Evolutionary conservation across 2,329 filamentous ascomycete species (phyloP).

Genomic region (Aquanectria penicillioides): DNA sequence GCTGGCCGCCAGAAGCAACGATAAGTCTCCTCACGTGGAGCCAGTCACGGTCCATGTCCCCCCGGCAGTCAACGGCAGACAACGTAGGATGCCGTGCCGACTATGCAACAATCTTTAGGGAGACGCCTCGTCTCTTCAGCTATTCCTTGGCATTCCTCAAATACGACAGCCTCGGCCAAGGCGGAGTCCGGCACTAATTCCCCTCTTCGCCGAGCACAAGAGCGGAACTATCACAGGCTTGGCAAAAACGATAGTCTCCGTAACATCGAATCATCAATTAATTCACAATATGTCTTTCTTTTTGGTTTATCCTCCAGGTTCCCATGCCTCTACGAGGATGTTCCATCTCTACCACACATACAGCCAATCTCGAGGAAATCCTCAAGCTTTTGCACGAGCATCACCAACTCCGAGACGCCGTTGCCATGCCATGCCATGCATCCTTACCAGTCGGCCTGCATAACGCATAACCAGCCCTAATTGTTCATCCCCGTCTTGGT

Average conservation of each 20-base stretch:
- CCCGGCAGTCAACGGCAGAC: neutral
- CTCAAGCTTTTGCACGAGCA: conserved; percentile 45
- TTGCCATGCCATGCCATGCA: conserved; percentile 55
- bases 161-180: conserved; percentile 8
- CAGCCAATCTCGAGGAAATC: conserved; percentile 43
- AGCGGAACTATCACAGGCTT: conserved; percentile 8
- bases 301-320: conserved; percentile 34
- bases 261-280: conserved; percentile 24
- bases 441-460: conserved; percentile 46
- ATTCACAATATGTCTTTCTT: conserved; percentile 36
- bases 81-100: neutral
- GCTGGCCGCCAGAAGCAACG: neutral
- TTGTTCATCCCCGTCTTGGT: conserved; percentile 34
- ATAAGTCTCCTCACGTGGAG: conserved; percentile 4
- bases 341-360: conserved; percentile 41
- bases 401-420: conserved; percentile 56
- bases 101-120: neutral
- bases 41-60: no score
- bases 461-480: conserved; percentile 37
- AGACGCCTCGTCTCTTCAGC: conserved; percentile 11
- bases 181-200: conserved; percentile 21
- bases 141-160: conserved; percentile 17
- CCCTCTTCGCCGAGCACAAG: neutral
- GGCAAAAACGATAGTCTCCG: conserved; percentile 1
- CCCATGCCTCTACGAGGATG: conserved; percentile 35